phyloP scores from a whole-genome alignment of 345 rosid species.

The Euphorbia lathyris region DNA sequence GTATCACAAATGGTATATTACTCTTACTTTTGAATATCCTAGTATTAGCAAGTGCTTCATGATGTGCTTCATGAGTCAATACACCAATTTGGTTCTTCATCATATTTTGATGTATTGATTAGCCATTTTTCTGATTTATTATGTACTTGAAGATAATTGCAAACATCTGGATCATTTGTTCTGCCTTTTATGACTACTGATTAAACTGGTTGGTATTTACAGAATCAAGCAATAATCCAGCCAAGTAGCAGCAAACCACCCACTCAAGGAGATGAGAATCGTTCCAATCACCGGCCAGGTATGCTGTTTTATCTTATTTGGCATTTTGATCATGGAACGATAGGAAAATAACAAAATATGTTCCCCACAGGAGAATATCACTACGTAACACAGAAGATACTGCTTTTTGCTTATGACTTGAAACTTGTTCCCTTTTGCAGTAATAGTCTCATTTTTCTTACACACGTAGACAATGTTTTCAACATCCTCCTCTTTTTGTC shows the following conservation, averaged over 20 bases:
- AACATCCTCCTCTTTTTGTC: too few relatives aligned
- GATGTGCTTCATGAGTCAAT: background rate
- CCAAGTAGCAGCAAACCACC: conserved; percentile 57
- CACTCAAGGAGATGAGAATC: conserved; percentile 46
- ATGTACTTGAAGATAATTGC: background rate
- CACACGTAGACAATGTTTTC: background rate
- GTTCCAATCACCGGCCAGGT: conserved; percentile 49
- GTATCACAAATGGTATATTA: conserved; percentile 46
- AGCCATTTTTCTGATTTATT: background rate
- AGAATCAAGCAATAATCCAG: conserved; percentile 51
- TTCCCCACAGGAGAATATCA: background rate
- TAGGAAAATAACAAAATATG: background rate
- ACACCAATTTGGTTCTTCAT: background rate
- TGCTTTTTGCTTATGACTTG: background rate
- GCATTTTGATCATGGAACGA: background rate
- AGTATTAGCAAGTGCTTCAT: conserved; percentile 1
- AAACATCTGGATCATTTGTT: background rate
- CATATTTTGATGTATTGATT: too few relatives aligned
- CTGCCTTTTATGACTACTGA: background rate
- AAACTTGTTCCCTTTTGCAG: background rate
- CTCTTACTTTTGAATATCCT: background rate
- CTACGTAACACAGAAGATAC: background rate
- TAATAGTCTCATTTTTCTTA: too few relatives aligned
- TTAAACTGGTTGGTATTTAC: conserved; percentile 10
- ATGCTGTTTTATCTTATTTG: conserved; percentile 13